phyloP scores from a whole-genome alignment of 2,329 filamentous ascomycete species.

The Trichothecium sympodiale region DNA sequence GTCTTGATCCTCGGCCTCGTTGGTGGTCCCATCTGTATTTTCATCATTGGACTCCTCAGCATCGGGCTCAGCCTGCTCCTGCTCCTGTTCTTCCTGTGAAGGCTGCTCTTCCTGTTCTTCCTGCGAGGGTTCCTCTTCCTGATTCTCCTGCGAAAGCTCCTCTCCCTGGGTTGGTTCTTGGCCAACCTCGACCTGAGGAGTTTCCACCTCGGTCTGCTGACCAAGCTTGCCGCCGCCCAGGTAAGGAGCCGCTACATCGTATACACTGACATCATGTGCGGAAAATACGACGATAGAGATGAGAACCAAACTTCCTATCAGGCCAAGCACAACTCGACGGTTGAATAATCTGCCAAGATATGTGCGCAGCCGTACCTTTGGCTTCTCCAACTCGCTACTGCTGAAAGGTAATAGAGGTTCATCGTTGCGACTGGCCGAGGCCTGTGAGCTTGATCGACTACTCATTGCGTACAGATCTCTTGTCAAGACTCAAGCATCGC shows the following conservation, averaged over 20 bases:
- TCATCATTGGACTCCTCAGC: conserved; percentile 10
- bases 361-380: conserved; percentile 29
- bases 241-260: conserved; percentile 4
- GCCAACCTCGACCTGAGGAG: background rate
- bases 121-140: background rate
- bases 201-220: background rate
- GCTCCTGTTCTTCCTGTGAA: background rate
- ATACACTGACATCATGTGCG: conserved; percentile 13
- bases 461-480: conserved; percentile 7
- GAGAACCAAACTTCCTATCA: conserved; percentile 27
- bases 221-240: background rate
- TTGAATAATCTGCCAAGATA: conserved; percentile 42
- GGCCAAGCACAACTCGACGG: conserved; percentile 40
- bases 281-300: conserved; percentile 29
- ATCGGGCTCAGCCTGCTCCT: background rate
- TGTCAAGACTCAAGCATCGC: too few species aligned
- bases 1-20: conserved; percentile 7
- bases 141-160: background rate
- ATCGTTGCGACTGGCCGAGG: conserved; percentile 16
- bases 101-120: background rate
- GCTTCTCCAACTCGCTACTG: conserved; percentile 19
- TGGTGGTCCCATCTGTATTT: conserved; percentile 2
- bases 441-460: conserved; percentile 21
- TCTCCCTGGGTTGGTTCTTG: background rate
- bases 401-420: conserved; percentile 22